phyloP scores from a whole-genome alignment of 2,329 filamentous ascomycete species.

The Plectosphaerella plurivora region DNA sequence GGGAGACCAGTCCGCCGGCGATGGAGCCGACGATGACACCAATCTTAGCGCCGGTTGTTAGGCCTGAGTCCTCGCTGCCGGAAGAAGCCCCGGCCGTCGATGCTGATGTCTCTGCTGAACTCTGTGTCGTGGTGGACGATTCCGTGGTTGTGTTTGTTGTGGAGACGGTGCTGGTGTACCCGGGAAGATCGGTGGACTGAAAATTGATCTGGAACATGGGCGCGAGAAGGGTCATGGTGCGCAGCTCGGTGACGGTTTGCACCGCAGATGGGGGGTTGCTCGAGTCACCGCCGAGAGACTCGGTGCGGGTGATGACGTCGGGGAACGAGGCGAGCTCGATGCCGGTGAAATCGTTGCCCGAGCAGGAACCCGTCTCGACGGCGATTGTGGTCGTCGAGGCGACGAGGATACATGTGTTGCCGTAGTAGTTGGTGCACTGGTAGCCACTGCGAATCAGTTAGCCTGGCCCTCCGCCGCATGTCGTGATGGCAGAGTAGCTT shows the following conservation, averaged over 20 bases:
- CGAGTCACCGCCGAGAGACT: not conserved
- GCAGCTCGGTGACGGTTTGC: not conserved
- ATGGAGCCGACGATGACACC: conserved; percentile 5
- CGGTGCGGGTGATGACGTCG: not conserved
- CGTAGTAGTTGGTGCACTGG: conserved; percentile 5
- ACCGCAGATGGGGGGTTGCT: not conserved
- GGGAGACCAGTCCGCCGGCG: not conserved
- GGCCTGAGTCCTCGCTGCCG: not conserved
- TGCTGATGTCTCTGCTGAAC: too few species aligned
- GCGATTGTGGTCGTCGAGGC: not conserved
- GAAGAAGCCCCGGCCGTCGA: too few species aligned
- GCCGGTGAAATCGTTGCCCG: not conserved
- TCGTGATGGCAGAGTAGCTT: conserved; percentile 8
- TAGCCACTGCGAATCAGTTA: not conserved
- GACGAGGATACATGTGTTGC: conserved; percentile 8
- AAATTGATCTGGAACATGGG: conserved; percentile 25
- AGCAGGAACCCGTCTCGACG: not conserved
- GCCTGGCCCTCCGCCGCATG: not conserved
- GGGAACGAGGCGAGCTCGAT: not conserved
- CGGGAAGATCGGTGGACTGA: conserved; percentile 15
- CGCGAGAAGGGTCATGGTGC: conserved; percentile 15
- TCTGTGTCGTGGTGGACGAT: too few species aligned
- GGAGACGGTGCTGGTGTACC: too few species aligned
- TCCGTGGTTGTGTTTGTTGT: too few species aligned
- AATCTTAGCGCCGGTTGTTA: conserved; percentile 5